Conservation (phyloP, 2,329 filamentous ascomycete genomes). For the Fusarium sp. region DNA sequence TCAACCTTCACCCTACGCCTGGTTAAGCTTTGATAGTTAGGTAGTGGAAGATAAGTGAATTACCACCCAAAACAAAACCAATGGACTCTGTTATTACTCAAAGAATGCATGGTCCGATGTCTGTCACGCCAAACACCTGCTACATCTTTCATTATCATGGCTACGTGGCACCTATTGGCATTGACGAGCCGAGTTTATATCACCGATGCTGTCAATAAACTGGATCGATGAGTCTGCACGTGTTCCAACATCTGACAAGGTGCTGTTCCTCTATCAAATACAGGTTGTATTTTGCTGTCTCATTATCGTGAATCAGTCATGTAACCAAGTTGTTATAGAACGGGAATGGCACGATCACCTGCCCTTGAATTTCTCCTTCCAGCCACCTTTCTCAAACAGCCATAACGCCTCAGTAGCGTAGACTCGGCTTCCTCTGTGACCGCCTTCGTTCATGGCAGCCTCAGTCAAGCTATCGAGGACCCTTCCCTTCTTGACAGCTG, state of each 20-base stretch:
- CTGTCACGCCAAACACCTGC: background rate
- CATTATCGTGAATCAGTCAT: background rate
- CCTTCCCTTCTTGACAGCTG: slow-evolving; percentile 77
- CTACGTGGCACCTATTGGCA: slow-evolving; percentile 24
- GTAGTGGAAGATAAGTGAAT: background rate
- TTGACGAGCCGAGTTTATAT: background rate
- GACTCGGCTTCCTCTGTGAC: slow-evolving; percentile 81
- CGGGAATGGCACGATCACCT: slow-evolving; percentile 47
- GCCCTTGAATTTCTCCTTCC: slow-evolving; percentile 71
- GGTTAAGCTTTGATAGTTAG: background rate
- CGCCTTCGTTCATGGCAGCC: slow-evolving; percentile 75
- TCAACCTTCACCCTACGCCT: background rate
- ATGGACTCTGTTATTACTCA: background rate
- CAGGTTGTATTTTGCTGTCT: background rate
- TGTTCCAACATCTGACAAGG: background rate
- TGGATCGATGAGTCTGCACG: background rate
- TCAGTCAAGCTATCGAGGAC: slow-evolving; percentile 81
- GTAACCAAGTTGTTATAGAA: background rate
- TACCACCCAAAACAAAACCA: background rate
- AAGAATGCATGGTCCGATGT: background rate
- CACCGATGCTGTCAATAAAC: background rate
- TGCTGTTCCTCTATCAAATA: background rate
- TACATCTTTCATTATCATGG: background rate
- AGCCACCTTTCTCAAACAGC: slow-evolving; percentile 79
- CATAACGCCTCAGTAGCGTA: slow-evolving; percentile 92